Evolutionary conservation across 805 yeast genomes (phyloP).

Genomic region (Alloascoidea africana): DNA sequence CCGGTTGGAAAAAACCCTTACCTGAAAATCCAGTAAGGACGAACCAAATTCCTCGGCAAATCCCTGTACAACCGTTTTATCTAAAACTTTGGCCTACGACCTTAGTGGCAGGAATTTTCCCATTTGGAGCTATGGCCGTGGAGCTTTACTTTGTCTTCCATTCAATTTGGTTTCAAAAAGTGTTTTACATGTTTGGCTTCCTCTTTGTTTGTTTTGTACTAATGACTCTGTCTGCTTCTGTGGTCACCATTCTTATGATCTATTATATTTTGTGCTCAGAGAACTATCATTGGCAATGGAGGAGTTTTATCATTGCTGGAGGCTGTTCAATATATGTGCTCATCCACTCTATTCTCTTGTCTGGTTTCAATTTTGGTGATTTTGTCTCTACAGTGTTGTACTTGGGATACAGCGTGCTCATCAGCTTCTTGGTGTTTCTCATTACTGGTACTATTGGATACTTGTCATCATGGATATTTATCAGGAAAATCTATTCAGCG

Average conservation of each 20-base stretch:
- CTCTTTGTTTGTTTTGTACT: slow-evolving; percentile 75
- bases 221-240: slow-evolving; percentile 66
- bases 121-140: slow-evolving; percentile 89
- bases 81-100: slow-evolving; percentile 52
- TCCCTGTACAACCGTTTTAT: slow-evolving; percentile 83
- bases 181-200: slow-evolving; percentile 96
- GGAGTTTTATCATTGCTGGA: slow-evolving; percentile 73
- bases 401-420: slow-evolving; percentile 65
- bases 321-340: slow-evolving; percentile 80
- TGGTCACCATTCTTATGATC: slow-evolving; percentile 66
- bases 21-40: slow-evolving; percentile 70
- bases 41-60: slow-evolving; percentile 92
- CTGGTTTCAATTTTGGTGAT: slow-evolving; percentile 57
- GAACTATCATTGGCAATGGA: slow-evolving; percentile 97
- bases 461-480: slow-evolving; percentile 55
- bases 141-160: slow-evolving; percentile 88
- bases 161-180: slow-evolving; percentile 86
- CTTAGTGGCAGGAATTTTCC: slow-evolving; percentile 76
- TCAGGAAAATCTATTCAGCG: slow-evolving; percentile 65
- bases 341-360: slow-evolving; percentile 64
- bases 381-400: slow-evolving; percentile 65
- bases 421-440: slow-evolving; percentile 57
- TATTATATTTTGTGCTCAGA: slow-evolving; percentile 82
- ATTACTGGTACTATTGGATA: slow-evolving; percentile 86
- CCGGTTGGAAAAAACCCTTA: slow-evolving; percentile 49